Conservation (phyloP, 148 eudicot genomes). For the Rhododendron ferrugineum region DNA sequence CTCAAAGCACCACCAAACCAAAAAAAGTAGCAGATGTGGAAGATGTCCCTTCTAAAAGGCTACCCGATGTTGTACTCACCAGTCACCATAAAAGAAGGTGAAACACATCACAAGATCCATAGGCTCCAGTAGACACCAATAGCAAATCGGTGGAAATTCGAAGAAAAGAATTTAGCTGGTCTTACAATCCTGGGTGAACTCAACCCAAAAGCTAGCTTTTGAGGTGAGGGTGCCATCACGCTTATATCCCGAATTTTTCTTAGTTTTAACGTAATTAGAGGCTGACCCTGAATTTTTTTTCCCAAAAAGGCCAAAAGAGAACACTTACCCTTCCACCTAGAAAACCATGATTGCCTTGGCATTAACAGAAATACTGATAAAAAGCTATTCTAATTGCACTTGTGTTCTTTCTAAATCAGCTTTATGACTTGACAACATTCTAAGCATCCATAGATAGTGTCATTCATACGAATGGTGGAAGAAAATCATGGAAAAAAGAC, state of each 20-base stretch:
- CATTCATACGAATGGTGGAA: background rate
- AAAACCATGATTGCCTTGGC: background rate
- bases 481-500: background rate
- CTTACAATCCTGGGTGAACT: background rate
- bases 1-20: background rate
- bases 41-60: background rate
- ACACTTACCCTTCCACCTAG: background rate
- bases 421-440: background rate
- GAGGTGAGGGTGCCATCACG: background rate
- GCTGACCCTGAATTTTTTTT: background rate
- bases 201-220: background rate
- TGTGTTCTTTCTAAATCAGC: background rate
- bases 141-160: background rate
- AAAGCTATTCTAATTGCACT: background rate
- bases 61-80: background rate
- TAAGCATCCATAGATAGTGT: background rate
- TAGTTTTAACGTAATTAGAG: background rate
- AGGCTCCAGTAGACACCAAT: background rate
- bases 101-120: background rate
- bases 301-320: background rate
- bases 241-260: background rate
- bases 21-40: background rate
- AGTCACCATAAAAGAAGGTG: background rate
- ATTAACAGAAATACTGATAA: background rate
- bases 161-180: background rate